Evolutionary conservation across 202 grass and related monocot species (phyloP).

Genomic region (Bolboschoenoplectus hybrid): DNA sequence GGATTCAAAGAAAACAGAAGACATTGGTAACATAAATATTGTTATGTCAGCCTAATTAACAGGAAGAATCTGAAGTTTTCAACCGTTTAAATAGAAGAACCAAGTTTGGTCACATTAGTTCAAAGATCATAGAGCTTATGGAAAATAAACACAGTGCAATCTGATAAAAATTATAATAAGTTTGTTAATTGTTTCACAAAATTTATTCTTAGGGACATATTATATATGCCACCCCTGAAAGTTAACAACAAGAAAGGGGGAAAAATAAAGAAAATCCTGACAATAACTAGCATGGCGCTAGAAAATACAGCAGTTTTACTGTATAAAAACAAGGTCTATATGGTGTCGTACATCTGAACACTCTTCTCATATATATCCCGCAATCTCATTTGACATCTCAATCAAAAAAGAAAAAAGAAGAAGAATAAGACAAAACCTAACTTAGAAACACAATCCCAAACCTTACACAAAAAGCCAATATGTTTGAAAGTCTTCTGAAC

Average conservation of each 20-base stretch:
- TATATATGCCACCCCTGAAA: slow-evolving; percentile 57
- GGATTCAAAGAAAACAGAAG: background rate
- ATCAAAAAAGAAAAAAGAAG: slow-evolving; percentile 50
- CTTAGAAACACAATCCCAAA: slow-evolving; percentile 76
- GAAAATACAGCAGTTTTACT: slow-evolving; percentile 58
- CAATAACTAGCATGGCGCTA: slow-evolving; percentile 60
- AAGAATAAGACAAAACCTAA: slow-evolving; percentile 55
- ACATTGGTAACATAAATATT: background rate
- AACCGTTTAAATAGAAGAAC: background rate
- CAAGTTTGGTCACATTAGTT: background rate
- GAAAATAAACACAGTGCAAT: slow-evolving; percentile 31
- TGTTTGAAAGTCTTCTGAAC: slow-evolving; percentile 50
- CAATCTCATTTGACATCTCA: slow-evolving; percentile 80
- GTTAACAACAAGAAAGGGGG: slow-evolving; percentile 40
- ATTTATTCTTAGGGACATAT: slow-evolving; percentile 58
- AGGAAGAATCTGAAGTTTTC: background rate
- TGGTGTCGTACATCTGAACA: slow-evolving; percentile 65
- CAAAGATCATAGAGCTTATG: background rate
- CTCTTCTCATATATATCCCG: slow-evolving; percentile 71
- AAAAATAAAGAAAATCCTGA: slow-evolving; percentile 49
- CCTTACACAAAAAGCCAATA: slow-evolving; percentile 65
- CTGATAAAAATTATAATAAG: slow-evolving; percentile 49
- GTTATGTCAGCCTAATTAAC: background rate
- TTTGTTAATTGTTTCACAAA: slow-evolving; percentile 68
- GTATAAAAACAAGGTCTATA: slow-evolving; percentile 52